These are phyloP conservation scores for Eustoma russellianum DNA, from an alignment of 257 asterid species.

Conservation along the genomic window DNA sequence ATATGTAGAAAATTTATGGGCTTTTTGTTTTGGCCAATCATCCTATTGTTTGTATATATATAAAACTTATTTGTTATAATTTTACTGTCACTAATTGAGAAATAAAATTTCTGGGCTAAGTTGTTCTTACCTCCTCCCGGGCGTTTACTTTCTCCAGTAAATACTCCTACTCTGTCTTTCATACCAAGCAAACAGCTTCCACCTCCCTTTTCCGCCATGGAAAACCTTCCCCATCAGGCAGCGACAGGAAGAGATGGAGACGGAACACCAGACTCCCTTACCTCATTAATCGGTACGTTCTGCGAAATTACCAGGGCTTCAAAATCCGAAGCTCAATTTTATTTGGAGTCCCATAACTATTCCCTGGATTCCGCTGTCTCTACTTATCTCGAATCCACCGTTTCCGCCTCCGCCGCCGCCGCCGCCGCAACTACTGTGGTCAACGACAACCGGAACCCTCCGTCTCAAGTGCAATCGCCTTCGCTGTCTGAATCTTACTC, in stretches of 20 bases:
- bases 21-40: too few relatives aligned
- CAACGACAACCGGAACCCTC: background rate
- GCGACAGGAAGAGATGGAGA: background rate
- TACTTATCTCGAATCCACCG: constrained; percentile 54
- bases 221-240: constrained; percentile 10
- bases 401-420: constrained; percentile 13
- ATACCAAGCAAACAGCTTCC: too few relatives aligned
- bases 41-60: too few relatives aligned
- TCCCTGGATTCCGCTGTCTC: constrained; percentile 81
- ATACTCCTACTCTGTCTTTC: too few relatives aligned
- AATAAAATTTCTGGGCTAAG: too few relatives aligned
- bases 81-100: too few relatives aligned
- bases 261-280: constrained; percentile 23
- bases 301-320: constrained; percentile 62
- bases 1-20: too few relatives aligned
- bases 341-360: constrained; percentile 75
- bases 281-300: constrained; percentile 46
- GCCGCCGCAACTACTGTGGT: background rate
- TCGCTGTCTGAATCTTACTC: constrained; percentile 10
- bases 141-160: too few relatives aligned
- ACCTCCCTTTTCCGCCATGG: constrained; percentile 10
- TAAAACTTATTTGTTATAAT: too few relatives aligned
- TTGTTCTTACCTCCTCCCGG: too few relatives aligned
- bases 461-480: constrained; percentile 4
- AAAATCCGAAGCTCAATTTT: constrained; percentile 65